Percentiles rank a stretch among this genome's conserved stretches.
Conservation (phyloP, 768 basidiomycete species). For the Hydnomerulius pinastri region DNA sequence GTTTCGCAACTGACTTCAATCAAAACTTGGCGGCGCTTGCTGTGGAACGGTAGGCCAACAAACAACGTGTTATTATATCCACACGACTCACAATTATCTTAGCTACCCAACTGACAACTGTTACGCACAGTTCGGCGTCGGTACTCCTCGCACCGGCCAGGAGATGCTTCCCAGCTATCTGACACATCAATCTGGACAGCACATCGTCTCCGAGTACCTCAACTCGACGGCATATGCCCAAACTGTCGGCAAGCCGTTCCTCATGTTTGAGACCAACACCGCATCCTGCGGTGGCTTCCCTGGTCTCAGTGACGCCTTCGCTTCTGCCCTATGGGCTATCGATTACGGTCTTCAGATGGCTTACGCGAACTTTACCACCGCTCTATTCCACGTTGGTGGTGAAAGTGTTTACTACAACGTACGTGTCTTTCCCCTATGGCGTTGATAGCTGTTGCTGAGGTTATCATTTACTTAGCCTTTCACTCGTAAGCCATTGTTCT, state of each 20-base stretch:
- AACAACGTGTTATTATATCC: background rate
- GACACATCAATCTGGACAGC: conserved; percentile 53
- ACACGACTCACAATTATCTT: conserved; percentile 12
- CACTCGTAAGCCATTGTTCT: conserved; percentile 33
- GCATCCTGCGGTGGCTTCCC: conserved; percentile 51
- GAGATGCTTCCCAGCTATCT: conserved; percentile 47
- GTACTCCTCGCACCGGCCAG: conserved; percentile 43
- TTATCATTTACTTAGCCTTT: conserved; percentile 32
- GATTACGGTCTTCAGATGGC: conserved; percentile 58
- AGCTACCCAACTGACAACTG: conserved; percentile 70
- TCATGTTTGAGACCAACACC: conserved; percentile 63
- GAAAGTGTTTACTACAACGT: conserved; percentile 69
- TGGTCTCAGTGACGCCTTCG: conserved; percentile 59
- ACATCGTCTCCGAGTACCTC: conserved; percentile 53
- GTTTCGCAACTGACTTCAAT: conserved; percentile 47
- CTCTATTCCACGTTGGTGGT: conserved; percentile 57
- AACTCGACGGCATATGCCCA: conserved; percentile 45
- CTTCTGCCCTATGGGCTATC: conserved; percentile 52
- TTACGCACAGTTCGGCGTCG: conserved; percentile 47
- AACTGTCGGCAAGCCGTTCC: conserved; percentile 41
- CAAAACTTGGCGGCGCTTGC: conserved; percentile 44
- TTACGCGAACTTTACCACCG: conserved; percentile 45
- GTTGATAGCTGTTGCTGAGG: background rate
- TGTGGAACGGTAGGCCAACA: conserved; percentile 52
- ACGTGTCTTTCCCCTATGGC: conserved; percentile 21